These are phyloP conservation scores for Sambucus nigra DNA, from an alignment of 129 eudicot genomes.

Conservation along the genomic window DNA sequence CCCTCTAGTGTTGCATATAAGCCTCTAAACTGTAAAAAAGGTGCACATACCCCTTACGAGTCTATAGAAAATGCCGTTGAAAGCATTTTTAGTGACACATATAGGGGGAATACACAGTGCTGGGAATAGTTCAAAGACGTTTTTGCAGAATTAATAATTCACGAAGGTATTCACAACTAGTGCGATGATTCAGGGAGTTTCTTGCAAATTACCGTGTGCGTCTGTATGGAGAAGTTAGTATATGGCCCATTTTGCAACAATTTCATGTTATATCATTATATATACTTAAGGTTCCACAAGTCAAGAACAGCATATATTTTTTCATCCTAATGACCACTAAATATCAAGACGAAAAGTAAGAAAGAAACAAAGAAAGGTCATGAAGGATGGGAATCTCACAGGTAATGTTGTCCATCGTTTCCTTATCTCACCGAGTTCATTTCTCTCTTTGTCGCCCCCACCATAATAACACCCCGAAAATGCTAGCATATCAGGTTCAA, in stretches of 20 bases:
- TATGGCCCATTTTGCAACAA: not conserved
- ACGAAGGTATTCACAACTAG: no score
- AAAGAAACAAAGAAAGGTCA: not conserved
- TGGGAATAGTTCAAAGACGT: no score
- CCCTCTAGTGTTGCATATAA: no score
- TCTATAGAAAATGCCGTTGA: no score
- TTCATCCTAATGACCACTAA: not conserved
- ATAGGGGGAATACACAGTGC: no score
- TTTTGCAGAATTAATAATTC: no score
- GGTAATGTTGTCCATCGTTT: constrained; percentile 96
- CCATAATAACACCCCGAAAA: constrained; percentile 98
- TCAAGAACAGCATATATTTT: not conserved
- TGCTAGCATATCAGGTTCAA: constrained; percentile 98
- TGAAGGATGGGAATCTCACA: constrained; percentile 35
- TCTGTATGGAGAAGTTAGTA: not conserved
- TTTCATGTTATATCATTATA: not conserved
- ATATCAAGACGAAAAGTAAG: not conserved
- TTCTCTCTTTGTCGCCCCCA: constrained; percentile 93
- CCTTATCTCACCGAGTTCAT: constrained; percentile 92
- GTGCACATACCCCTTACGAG: no score
- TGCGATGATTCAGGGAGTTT: no score
- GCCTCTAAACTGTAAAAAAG: no score
- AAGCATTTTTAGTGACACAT: no score
- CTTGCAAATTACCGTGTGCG: no score
- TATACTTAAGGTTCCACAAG: not conserved